phyloP scores from a whole-genome alignment of 2,329 filamentous ascomycete genomes.

The Ophiostoma ips region DNA sequence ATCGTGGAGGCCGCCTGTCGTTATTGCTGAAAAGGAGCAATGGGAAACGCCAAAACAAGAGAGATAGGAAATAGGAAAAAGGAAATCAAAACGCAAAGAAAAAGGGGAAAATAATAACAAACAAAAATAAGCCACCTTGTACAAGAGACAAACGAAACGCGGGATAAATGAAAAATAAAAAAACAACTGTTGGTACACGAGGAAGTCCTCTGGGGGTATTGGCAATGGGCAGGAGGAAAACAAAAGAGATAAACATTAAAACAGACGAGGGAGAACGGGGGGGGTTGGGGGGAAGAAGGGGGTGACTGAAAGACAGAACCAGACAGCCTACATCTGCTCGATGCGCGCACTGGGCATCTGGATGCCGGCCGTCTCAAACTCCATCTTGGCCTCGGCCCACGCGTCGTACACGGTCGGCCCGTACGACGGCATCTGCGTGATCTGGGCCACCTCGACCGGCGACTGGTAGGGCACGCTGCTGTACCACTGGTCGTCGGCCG shows the following conservation, averaged over 20 bases:
- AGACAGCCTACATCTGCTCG: constrained; percentile 31
- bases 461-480: constrained; percentile 37
- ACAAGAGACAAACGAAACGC: no score
- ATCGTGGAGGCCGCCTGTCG: constrained; percentile 1
- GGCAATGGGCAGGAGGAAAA: background rate
- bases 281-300: no score
- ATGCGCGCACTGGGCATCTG: constrained; percentile 46
- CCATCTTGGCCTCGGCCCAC: constrained; percentile 38
- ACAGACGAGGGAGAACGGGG: no score
- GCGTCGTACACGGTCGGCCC: constrained; percentile 36
- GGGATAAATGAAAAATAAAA: background rate
- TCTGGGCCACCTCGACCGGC: constrained; percentile 42
- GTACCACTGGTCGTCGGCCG: constrained; percentile 38
- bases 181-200: constrained; percentile 7
- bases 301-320: background rate
- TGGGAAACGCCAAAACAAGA: background rate
- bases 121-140: background rate
- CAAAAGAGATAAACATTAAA: background rate
- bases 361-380: constrained; percentile 43
- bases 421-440: constrained; percentile 37
- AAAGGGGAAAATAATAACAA: constrained; percentile 3
- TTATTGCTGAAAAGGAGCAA: background rate
- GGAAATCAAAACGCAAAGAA: no score
- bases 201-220: constrained; percentile 7
- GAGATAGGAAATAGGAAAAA: background rate